Conservation (phyloP, 495 filamentous ascomycete species). For the Amphirosellinia nigrospora region DNA sequence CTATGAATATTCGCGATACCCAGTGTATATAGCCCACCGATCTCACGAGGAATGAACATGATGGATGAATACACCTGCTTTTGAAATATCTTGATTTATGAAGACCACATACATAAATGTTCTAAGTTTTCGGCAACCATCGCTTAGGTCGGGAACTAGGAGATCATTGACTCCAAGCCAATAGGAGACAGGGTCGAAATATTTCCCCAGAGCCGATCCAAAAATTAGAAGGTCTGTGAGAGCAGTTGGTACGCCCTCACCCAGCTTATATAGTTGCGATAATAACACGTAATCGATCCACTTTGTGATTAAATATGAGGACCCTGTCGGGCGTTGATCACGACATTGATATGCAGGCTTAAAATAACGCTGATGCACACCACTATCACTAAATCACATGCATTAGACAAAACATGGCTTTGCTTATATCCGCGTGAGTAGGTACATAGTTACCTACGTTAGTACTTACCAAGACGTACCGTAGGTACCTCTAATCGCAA, state of each 20-base stretch:
- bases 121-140: neutral
- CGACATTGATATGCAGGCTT: neutral
- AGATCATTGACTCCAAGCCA: neutral
- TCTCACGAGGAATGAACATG: constrained; percentile 22
- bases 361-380: neutral
- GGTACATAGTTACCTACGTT: neutral
- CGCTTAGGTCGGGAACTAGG: too few species aligned
- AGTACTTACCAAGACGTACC: neutral
- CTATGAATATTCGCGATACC: constrained; percentile 23
- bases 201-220: neutral
- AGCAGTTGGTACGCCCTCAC: too few species aligned
- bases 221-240: neutral
- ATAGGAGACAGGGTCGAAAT: neutral
- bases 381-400: neutral
- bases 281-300: constrained; percentile 15
- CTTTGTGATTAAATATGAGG: constrained; percentile 1
- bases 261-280: constrained; percentile 3
- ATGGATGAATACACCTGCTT: constrained; percentile 16
- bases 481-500: too few species aligned
- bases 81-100: neutral
- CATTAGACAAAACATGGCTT: neutral
- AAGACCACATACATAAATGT: neutral
- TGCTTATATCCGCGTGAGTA: neutral
- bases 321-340: constrained; percentile 14
- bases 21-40: constrained; percentile 30